A percentile compares a stretch with the other conserved stretches of the same genome.
phyloP scores from a whole-genome alignment of 202 grass and related monocot genomes.

The Carex arenaria region DNA sequence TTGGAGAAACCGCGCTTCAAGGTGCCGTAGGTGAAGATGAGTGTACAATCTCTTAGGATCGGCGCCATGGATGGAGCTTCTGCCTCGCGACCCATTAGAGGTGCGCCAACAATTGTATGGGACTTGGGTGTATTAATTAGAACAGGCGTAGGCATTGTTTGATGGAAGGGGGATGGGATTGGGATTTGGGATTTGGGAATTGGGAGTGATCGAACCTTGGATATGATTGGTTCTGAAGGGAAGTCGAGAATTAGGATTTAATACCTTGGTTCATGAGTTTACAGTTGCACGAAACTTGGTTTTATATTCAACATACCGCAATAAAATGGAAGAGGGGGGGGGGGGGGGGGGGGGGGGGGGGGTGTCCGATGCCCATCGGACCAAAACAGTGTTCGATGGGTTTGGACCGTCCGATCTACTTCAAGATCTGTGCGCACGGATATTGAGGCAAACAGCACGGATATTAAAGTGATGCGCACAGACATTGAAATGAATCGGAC shows the following conservation, averaged over 20 bases:
- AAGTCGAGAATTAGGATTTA: not conserved
- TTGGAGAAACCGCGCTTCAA: constrained; percentile 94
- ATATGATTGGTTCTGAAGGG: not conserved
- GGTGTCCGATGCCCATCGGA: too few species aligned
- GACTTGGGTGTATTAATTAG: not conserved
- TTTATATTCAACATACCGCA: not conserved
- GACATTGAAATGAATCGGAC: too few species aligned
- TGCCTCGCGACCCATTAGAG: constrained; percentile 6
- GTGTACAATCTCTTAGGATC: not conserved
- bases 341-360: too few species aligned
- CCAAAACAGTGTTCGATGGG: too few species aligned
- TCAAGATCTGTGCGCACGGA: too few species aligned
- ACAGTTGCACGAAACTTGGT: too few species aligned
- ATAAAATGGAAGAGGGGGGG: too few species aligned
- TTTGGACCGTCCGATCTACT: too few species aligned
- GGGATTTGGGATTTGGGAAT: too few species aligned
- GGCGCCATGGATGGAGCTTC: constrained; percentile 5
- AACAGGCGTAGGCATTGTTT: not conserved
- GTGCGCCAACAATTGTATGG: not conserved
- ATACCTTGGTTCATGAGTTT: not conserved
- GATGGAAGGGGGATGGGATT: not conserved
- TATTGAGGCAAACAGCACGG: too few species aligned
- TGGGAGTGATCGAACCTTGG: not conserved
- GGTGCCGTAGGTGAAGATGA: constrained; percentile 96
- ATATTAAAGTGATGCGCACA: too few species aligned